Conservation (phyloP, 2,329 filamentous ascomycete species). For the Aspergillus pseudotamarii region DNA sequence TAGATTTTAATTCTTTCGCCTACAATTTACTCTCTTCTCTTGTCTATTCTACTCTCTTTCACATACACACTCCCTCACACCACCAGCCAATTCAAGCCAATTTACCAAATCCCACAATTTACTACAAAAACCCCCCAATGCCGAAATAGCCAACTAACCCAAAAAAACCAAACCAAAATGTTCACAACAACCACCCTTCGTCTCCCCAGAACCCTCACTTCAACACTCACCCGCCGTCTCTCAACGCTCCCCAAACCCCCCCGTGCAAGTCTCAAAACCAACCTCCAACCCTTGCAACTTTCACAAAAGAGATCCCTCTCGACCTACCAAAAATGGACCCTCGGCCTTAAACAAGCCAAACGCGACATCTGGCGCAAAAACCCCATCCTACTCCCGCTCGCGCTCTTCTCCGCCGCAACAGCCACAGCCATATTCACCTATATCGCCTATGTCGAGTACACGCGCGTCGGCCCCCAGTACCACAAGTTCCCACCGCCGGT, state of each 20-base stretch:
- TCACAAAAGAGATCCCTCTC: slow-evolving; percentile 15
- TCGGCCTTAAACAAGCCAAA: slow-evolving; percentile 39
- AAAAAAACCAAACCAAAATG: neutral
- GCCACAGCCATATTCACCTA: slow-evolving; percentile 41
- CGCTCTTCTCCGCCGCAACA: slow-evolving; percentile 43
- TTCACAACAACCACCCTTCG: neutral
- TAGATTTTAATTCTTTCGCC: neutral
- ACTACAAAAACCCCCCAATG: neutral
- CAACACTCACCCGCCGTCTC: neutral
- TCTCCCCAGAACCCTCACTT: neutral
- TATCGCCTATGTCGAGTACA: slow-evolving; percentile 48
- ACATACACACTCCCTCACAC: neutral
- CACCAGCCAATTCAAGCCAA: neutral
- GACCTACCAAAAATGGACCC: slow-evolving; percentile 32
- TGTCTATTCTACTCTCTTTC: neutral
- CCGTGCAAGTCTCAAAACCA: neutral
- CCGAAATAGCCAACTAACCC: neutral
- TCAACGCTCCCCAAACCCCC: neutral
- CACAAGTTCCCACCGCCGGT: slow-evolving; percentile 49
- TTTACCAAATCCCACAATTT: no score
- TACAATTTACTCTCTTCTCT: neutral
- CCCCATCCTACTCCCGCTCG: slow-evolving; percentile 45
- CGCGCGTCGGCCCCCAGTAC: slow-evolving; percentile 44
- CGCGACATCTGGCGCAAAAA: slow-evolving; percentile 47
- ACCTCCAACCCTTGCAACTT: slow-evolving; percentile 8